Conservation (phyloP, 805 yeast species). For the Ogataea haglerorum region DNA sequence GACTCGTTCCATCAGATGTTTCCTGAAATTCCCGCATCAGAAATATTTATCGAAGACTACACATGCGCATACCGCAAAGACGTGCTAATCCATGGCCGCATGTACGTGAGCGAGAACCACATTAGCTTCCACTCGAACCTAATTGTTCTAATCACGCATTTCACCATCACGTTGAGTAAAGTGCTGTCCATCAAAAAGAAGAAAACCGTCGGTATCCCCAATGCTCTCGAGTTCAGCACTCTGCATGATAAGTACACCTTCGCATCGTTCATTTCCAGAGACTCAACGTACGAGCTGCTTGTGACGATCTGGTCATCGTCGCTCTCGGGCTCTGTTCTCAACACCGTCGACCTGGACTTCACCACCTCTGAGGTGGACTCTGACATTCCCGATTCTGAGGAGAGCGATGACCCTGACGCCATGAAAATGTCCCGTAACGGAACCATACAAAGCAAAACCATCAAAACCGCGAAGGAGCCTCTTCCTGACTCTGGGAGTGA, state of each 20-base stretch:
- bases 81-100: conserved; percentile 62
- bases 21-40: conserved; percentile 47
- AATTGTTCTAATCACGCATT: conserved; percentile 62
- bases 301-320: conserved; percentile 58
- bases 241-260: conserved; percentile 59
- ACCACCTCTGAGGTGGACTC: conserved; percentile 36
- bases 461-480: conserved; percentile 11
- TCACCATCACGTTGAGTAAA: conserved; percentile 56
- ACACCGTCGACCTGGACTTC: conserved; percentile 20
- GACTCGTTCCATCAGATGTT: conserved; percentile 59
- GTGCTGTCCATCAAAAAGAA: conserved; percentile 62
- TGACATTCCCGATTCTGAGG: conserved; percentile 27
- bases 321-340: conserved; percentile 27
- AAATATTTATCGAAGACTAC: conserved; percentile 56
- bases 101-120: conserved; percentile 54
- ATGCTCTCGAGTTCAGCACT: conserved; percentile 62
- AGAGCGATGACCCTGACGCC: conserved; percentile 24
- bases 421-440: conserved; percentile 9
- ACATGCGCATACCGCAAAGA: conserved; percentile 66
- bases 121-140: conserved; percentile 65
- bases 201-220: conserved; percentile 65
- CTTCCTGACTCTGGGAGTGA: conserved; percentile 26
- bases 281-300: conserved; percentile 47
- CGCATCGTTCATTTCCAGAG: conserved; percentile 64
- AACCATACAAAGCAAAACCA: conserved; percentile 8